Percentiles rank a stretch among this genome's conserved stretches.
Conservation (phyloP, 2,329 filamentous ascomycete species). For the Xylaria sp. region DNA sequence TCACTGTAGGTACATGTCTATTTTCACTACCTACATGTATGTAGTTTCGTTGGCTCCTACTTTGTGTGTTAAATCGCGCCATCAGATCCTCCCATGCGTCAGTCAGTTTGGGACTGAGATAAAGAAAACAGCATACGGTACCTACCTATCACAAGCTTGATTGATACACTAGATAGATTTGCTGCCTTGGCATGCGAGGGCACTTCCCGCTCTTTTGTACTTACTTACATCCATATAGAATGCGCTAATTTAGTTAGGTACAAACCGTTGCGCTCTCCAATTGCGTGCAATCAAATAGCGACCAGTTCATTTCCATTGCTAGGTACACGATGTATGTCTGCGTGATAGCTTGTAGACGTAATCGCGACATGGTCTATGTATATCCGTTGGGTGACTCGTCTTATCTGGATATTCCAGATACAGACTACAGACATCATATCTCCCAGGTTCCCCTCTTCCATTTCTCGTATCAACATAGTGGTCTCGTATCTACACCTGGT, state of each 20-base stretch:
- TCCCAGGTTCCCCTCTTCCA: slow-evolving; percentile 28
- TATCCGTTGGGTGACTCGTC: not conserved
- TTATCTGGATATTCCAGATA: slow-evolving; percentile 7
- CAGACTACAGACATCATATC: not conserved
- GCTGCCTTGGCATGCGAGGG: slow-evolving; percentile 14
- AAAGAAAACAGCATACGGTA: slow-evolving; percentile 5
- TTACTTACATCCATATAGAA: no score
- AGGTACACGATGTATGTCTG: no score
- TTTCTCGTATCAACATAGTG: slow-evolving; percentile 31
- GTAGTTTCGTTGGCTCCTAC: no score
- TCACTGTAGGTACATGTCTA: not conserved
- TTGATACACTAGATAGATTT: slow-evolving; percentile 3
- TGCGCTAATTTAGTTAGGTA: no score
- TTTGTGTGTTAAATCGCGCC: slow-evolving; percentile 20
- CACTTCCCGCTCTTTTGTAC: not conserved
- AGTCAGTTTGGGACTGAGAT: slow-evolving; percentile 31
- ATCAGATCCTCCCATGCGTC: slow-evolving; percentile 32
- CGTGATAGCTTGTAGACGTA: no score
- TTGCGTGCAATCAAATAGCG: no score
- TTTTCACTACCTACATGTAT: no score
- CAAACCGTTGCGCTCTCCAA: no score
- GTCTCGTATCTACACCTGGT: not conserved
- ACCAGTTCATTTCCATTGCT: no score
- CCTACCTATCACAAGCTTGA: slow-evolving; percentile 1
- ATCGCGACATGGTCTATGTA: no score